Conservation (phyloP, 805 yeast genomes). For the Tetrapisispora pingtungensis region DNA sequence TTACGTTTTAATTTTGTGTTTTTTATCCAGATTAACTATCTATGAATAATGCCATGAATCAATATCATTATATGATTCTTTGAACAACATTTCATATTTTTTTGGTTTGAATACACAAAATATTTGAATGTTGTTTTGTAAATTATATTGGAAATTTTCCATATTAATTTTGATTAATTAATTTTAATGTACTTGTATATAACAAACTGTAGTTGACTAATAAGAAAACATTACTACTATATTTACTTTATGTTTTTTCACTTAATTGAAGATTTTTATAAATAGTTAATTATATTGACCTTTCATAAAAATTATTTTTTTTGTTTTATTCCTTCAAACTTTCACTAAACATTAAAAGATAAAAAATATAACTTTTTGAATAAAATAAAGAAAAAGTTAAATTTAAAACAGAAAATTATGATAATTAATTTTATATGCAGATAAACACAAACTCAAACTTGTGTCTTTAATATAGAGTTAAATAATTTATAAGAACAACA, state of each 20-base stretch:
- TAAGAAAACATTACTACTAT: background rate
- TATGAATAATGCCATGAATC: background rate
- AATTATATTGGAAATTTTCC: background rate
- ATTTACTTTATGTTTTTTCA: background rate
- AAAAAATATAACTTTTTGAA: too few relatives aligned
- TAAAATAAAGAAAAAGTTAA: background rate
- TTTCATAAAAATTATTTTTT: too few relatives aligned
- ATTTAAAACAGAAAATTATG: background rate
- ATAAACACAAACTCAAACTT: background rate
- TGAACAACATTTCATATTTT: background rate
- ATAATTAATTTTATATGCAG: background rate
- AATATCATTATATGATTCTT: background rate
- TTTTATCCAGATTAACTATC: background rate
- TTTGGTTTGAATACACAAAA: background rate
- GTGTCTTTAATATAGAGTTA: too few relatives aligned
- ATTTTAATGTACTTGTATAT: slow-evolving; percentile 3
- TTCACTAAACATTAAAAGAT: too few relatives aligned
- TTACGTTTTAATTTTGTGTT: background rate
- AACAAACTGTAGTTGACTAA: slow-evolving; percentile 1
- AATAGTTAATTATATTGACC: too few relatives aligned
- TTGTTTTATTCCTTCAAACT: too few relatives aligned
- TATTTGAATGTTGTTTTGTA: background rate
- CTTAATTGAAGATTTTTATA: too few relatives aligned
- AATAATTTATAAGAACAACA: too few relatives aligned
- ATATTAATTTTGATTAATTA: background rate